A percentile compares a stretch with the other conserved stretches of the same genome.
These are phyloP conservation scores for Diplodia seriata DNA, from an alignment of 2,329 filamentous ascomycete genomes.

Conservation along the genomic window DNA sequence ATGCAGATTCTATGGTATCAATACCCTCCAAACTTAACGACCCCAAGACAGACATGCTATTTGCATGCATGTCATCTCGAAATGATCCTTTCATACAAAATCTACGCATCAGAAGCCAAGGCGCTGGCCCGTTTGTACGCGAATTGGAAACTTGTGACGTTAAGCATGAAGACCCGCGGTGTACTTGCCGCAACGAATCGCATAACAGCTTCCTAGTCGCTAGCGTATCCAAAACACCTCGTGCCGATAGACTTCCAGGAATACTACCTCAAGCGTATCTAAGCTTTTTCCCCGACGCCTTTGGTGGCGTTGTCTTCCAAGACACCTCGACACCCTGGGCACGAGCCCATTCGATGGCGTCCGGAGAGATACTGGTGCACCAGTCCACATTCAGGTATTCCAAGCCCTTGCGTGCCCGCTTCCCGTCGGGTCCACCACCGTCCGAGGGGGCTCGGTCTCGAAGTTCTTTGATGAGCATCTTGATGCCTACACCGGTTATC, in stretches of 20 bases:
- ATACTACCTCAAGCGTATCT: neutral
- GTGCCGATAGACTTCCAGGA: neutral
- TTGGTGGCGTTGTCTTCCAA: constrained; percentile 1
- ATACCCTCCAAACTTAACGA: neutral
- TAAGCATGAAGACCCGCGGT: neutral
- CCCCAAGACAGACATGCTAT: neutral
- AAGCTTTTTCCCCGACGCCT: constrained; percentile 17
- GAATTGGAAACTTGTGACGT: neutral
- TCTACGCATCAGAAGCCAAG: neutral
- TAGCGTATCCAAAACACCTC: neutral
- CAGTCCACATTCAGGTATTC: constrained; percentile 22
- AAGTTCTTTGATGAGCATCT: constrained; percentile 20
- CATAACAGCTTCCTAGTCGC: neutral
- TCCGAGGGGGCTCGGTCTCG: neutral
- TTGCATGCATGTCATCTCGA: neutral
- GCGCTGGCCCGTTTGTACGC: neutral
- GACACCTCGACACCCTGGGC: constrained; percentile 17
- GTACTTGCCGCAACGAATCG: neutral
- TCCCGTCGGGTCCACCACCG: too few relatives aligned
- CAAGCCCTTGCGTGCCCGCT: neutral
- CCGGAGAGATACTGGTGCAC: constrained; percentile 16
- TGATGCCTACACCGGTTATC: constrained; percentile 26
- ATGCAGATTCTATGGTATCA: neutral
- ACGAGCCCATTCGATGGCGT: constrained; percentile 30
- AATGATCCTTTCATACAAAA: neutral